phyloP scores from a whole-genome alignment of 306 rosid species.

The Notholithocarpus densiflorus region DNA sequence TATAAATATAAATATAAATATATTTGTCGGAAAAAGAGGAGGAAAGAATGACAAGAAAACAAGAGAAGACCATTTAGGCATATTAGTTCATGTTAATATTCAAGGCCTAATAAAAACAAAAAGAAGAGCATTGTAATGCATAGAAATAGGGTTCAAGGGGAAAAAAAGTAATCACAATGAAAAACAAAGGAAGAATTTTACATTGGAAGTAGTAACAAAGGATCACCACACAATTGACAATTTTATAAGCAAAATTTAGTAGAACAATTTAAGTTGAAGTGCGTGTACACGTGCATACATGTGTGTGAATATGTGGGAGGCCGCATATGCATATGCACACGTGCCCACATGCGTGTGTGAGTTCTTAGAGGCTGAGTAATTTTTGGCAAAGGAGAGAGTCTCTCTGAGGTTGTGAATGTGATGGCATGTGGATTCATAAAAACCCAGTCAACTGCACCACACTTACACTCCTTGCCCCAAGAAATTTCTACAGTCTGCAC shows the following conservation, averaged over 20 bases:
- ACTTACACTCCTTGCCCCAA: constrained; percentile 34
- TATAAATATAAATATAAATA: too few species aligned
- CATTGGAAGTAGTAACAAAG: constrained; percentile 34
- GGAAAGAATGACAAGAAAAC: too few species aligned
- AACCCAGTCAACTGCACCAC: constrained; percentile 51
- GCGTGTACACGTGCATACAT: constrained; percentile 90
- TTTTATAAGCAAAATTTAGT: neutral
- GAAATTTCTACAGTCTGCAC: constrained; percentile 37
- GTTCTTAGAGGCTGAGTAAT: constrained; percentile 35
- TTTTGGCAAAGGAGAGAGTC: constrained; percentile 46
- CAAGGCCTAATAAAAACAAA: neutral
- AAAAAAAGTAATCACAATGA: neutral
- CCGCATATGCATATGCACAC: constrained; percentile 61
- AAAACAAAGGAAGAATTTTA: neutral
- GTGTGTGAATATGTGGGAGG: constrained; percentile 77
- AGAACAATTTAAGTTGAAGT: constrained; percentile 50
- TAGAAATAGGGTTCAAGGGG: neutral
- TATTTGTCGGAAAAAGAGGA: neutral
- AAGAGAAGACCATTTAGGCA: too few species aligned
- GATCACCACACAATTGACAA: constrained; percentile 15
- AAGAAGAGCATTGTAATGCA: neutral
- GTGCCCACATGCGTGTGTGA: constrained; percentile 64
- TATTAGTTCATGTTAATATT: too few species aligned
- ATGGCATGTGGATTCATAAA: constrained; percentile 65
- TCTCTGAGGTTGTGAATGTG: constrained; percentile 31